Base-by-base conservation (phyloP, 1,284 basidiomycete species). In the Ceratobasidium sp. region DNA sequence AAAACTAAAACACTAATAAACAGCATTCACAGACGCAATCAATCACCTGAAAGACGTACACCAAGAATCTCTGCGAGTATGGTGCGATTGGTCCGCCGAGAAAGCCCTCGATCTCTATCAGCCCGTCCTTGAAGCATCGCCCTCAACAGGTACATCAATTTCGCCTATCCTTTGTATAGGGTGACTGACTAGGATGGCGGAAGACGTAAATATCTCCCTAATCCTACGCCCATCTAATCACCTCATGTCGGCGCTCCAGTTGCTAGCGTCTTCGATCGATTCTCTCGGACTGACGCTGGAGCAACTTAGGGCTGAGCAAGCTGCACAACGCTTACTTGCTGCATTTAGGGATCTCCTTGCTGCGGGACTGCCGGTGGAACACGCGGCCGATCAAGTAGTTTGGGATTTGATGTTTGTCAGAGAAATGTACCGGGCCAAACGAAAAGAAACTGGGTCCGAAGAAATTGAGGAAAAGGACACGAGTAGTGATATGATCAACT, bases 201-300 rank as follows among this genome's bases (percentile, higher is more conserved):
- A 82, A 81, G 64, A 81, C 44, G 28, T 33, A 12, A 80, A 68
- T 57, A 71, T 80, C 38, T 48, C 74, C 66, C 79, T 81, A n/a
- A 82, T 84, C 64, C 82, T 81, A 67, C 85, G 86, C 20, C 90
- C 91, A 71, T 92, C 92, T 57, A 83, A 87, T 64, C 82, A 85
- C 52, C 85, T 93, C 56, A 85, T 90, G 77, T 85, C 88, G 59
- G 89, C 90, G 13, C 82, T 94, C 62, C 83, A 90, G 64, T 84
- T 85, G 0, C 83, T 94, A n/a, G 89, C 89, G 48, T 86, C 85
- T 13, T 87, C 87, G 3, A 83, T 92, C 70, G 89, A 90, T 78
- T 86, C 88, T 26, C 82, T 93, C 17, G 89, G 90, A 1, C 71
- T 81, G 28, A 65, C 80, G 6, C 33, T 77, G n/a, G 71, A 70